These are phyloP conservation scores for Aspergillus sp. DNA, from an alignment of 2,329 filamentous ascomycete genomes.

Conservation along the genomic window DNA sequence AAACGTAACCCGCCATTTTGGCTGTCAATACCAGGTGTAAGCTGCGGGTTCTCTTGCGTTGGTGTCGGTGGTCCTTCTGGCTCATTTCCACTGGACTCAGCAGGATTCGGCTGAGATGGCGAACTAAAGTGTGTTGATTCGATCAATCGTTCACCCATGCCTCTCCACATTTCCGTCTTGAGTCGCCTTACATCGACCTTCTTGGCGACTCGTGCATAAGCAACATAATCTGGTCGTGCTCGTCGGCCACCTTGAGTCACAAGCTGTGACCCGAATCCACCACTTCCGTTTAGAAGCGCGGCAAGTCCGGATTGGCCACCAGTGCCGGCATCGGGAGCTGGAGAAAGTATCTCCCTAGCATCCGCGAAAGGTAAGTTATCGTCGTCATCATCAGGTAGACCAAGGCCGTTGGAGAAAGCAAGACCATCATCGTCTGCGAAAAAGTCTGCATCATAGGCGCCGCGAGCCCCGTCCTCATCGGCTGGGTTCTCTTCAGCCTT, in stretches of 20 bases:
- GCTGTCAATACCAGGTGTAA: slow-evolving; percentile 23
- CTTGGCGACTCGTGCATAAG: slow-evolving; percentile 60
- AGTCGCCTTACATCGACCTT: slow-evolving; percentile 59
- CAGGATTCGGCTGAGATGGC: slow-evolving; percentile 16
- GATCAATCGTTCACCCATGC: slow-evolving; percentile 47
- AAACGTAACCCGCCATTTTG: slow-evolving; percentile 64
- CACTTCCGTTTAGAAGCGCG: slow-evolving; percentile 32
- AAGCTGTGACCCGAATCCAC: slow-evolving; percentile 55
- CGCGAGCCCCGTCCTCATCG: slow-evolving; percentile 55
- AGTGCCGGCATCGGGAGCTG: slow-evolving; percentile 30
- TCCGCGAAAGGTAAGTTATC: slow-evolving; percentile 44
- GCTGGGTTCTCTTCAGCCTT: slow-evolving; percentile 41
- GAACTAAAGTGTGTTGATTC: slow-evolving; percentile 29
- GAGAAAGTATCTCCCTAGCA: slow-evolving; percentile 43
- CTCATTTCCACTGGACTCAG: slow-evolving; percentile 7
- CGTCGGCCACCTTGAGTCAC: slow-evolving; percentile 54
- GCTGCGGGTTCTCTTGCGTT: slow-evolving; percentile 20
- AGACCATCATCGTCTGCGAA: slow-evolving; percentile 66
- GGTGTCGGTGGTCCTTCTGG: slow-evolving; percentile 16
- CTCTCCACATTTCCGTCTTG: slow-evolving; percentile 61
- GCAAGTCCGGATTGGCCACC: slow-evolving; percentile 32
- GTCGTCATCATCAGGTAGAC: slow-evolving; percentile 41
- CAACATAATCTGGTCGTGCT: slow-evolving; percentile 57
- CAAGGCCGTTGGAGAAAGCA: slow-evolving; percentile 41
- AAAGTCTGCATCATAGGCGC: slow-evolving; percentile 94